Conservation (phyloP, 352 stramenopile species). For the Pythium sukuiense region DNA sequence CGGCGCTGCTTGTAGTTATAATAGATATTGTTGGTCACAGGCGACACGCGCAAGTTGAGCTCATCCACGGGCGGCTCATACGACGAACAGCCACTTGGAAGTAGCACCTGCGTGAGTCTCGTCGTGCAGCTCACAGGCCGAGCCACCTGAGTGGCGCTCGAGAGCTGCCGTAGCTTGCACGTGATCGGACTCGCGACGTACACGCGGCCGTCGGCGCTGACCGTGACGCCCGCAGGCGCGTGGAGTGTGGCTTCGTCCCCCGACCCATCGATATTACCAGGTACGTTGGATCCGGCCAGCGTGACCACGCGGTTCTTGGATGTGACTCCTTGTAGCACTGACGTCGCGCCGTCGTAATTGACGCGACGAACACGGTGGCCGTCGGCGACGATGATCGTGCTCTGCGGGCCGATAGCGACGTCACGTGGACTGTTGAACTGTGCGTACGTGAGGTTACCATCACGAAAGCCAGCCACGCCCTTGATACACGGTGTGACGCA, state of each 20-base stretch:
- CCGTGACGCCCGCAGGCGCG: conserved; percentile 82
- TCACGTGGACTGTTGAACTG: conserved; percentile 93
- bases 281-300: conserved; percentile 79
- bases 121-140: conserved; percentile 76
- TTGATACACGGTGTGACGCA: conserved; percentile 90
- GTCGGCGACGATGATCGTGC: conserved; percentile 90
- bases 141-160: conserved; percentile 66
- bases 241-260: conserved; percentile 89
- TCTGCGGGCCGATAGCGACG: conserved; percentile 80
- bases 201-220: conserved; percentile 82
- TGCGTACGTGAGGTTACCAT: conserved; percentile 85
- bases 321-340: conserved; percentile 63
- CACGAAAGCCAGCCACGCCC: conserved; percentile 84
- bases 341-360: conserved; percentile 60
- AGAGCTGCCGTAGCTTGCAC: conserved; percentile 89
- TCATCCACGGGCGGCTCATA: conserved; percentile 93
- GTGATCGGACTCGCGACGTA: conserved; percentile 91
- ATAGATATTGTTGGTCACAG: conserved; percentile 89
- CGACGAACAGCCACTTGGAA: conserved; percentile 92
- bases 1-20: conserved; percentile 87
- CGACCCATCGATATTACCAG: conserved; percentile 81
- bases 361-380: conserved; percentile 87
- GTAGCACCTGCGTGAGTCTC: conserved; percentile 75
- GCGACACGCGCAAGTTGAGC: conserved; percentile 73
- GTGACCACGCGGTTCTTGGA: conserved; percentile 85